Conservation (phyloP, 768 basidiomycete genomes). For the Lepiota venenata region DNA sequence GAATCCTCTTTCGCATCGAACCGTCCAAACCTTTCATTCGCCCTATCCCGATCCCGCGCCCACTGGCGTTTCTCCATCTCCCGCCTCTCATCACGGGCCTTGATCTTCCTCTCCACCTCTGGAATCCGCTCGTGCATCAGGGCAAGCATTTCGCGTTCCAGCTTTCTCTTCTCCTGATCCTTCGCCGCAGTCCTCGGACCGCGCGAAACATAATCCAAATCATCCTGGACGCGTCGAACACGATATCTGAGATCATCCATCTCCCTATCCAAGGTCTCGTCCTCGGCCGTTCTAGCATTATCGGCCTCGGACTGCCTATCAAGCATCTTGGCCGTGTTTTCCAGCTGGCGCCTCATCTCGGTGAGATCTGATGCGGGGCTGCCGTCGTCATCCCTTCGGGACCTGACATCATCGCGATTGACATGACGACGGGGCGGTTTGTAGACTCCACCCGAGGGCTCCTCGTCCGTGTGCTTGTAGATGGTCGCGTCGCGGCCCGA, state of each 20-base stretch:
- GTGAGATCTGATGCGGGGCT: slow-evolving; percentile 63
- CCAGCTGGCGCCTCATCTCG: slow-evolving; percentile 84
- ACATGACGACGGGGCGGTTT: slow-evolving; percentile 80
- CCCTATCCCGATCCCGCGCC: slow-evolving; percentile 72
- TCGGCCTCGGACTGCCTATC: slow-evolving; percentile 70
- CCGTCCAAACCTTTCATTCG: slow-evolving; percentile 79
- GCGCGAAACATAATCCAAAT: slow-evolving; percentile 81
- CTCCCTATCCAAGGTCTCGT: slow-evolving; percentile 90
- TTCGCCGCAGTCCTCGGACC: slow-evolving; percentile 68
- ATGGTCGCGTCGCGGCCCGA: slow-evolving; percentile 83
- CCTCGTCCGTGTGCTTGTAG: slow-evolving; percentile 77
- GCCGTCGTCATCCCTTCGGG: slow-evolving; percentile 59
- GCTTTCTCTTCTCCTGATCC: slow-evolving; percentile 81
- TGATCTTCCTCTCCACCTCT: slow-evolving; percentile 82
- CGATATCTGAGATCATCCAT: slow-evolving; percentile 82
- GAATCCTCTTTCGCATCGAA: slow-evolving; percentile 53
- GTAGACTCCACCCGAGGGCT: slow-evolving; percentile 65
- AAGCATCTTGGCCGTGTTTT: slow-evolving; percentile 75
- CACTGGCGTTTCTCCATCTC: slow-evolving; percentile 79
- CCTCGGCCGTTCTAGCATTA: slow-evolving; percentile 64
- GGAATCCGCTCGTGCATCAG: slow-evolving; percentile 92
- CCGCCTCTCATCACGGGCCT: slow-evolving; percentile 71
- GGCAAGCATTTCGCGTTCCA: slow-evolving; percentile 84
- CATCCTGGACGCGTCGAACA: slow-evolving; percentile 85
- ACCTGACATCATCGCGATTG: slow-evolving; percentile 78